A percentile compares a stretch with the other conserved stretches of the same genome.
Conservation (phyloP, 2,329 filamentous ascomycete species). For the Penicillium sp. region DNA sequence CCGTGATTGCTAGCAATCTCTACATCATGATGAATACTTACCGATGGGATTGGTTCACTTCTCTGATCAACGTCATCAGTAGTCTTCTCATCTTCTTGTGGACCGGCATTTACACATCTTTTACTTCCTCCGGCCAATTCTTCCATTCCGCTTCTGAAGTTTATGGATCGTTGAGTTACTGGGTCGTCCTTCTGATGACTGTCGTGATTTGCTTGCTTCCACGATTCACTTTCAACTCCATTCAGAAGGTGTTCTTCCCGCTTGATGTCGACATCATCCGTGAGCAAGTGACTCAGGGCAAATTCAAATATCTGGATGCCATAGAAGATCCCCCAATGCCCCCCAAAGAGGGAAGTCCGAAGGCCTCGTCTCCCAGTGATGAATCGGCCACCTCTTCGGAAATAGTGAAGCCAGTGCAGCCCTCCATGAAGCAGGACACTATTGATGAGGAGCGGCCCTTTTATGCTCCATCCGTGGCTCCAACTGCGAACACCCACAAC, state of each 20-base stretch:
- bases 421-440: conserved; percentile 58
- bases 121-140: conserved; percentile 60
- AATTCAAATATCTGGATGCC: conserved; percentile 71
- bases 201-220: conserved; percentile 81
- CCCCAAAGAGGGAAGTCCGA: conserved; percentile 39
- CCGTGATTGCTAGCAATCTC: conserved; percentile 83
- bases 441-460: conserved; percentile 90
- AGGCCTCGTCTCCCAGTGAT: conserved; percentile 41
- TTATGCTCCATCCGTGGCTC: conserved; percentile 84
- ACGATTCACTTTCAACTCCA: conserved; percentile 77
- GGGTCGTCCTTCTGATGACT: conserved; percentile 77
- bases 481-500: conserved; percentile 74
- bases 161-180: conserved; percentile 80
- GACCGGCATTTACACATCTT: conserved; percentile 81
- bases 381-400: conserved; percentile 42
- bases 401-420: conserved; percentile 50
- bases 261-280: conserved; percentile 93
- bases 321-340: conserved; percentile 47
- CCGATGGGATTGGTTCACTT: conserved; percentile 95
- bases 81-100: conserved; percentile 89
- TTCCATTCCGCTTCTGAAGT: conserved; percentile 76
- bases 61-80: conserved; percentile 77
- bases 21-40: conserved; percentile 97
- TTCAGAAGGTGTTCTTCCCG: conserved; percentile 93
- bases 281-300: conserved; percentile 80